Base-by-base conservation (phyloP, 1,139 yeast species). In the Suhomyces bolitotheri region DNA sequence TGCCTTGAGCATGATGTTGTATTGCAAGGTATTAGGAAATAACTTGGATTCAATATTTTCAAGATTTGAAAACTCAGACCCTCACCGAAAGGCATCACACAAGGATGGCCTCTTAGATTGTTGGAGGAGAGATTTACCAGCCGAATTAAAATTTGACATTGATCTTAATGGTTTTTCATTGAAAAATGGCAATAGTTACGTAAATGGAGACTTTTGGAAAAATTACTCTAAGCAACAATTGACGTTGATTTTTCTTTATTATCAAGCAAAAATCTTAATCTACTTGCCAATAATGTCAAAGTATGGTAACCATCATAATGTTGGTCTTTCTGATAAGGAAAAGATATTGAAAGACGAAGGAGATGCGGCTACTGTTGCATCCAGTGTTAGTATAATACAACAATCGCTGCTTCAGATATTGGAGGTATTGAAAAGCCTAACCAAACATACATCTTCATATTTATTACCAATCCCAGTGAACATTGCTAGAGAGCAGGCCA, bases 121-220 rank as follows among this genome's bases (percentile, higher is more conserved):
- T 33, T 89, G 97, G 96, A 69, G 88, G 48, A 65, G 82, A 21
- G 87, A 82, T 31, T 64, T 89, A 27, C 87, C 94, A 1, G 34
- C 61, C 0, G 73, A 73, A 19, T 64, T 86, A 39, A 73, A 71
- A 43, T 85, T 88, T 50, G 85, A 83, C 31, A 65, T 82, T 29
- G 86, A 80, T 46, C 73, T 74, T 16, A 80, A 80, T 52, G 94
- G 92, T 1, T 62, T 71, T 29, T 56, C 68, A 1, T 65, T 79
- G 26, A 63, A 59, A 31, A 56, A 55, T 29, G 55, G 62, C 23
- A 60, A 65, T 8, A 47, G 49, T 7, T 24, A 32, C 12, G 22
- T 29, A 5, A 63, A 66, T 16, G 55, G 66, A 10, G 70, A 62
- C 36, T 39, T 45, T 7, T 64, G 69, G 64, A 53, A 51, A 26